Conservation (phyloP, 1,139 yeast genomes). For the Debaryomyces psychrophilus region DNA sequence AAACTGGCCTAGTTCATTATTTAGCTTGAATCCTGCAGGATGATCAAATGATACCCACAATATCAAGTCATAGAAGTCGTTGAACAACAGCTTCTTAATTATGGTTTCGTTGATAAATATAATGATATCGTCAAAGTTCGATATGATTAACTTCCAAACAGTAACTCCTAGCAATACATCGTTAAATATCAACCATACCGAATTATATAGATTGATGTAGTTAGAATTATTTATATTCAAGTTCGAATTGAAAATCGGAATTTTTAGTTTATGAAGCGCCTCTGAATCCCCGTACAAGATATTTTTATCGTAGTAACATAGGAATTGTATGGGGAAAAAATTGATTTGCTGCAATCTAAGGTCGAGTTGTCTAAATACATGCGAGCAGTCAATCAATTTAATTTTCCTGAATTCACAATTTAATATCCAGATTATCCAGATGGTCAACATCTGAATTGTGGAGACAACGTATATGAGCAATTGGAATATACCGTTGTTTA, state of each 20-base stretch:
- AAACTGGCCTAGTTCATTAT: constrained; percentile 82
- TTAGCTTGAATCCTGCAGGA: constrained; percentile 94
- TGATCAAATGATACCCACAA: constrained; percentile 76
- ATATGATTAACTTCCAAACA: constrained; percentile 52
- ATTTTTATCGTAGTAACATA: constrained; percentile 49
- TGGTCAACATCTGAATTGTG: constrained; percentile 26
- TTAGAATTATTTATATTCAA: constrained; percentile 60
- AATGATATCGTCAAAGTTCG: constrained; percentile 42
- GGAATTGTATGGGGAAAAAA: constrained; percentile 80
- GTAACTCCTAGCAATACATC: constrained; percentile 79
- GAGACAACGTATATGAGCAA: constrained; percentile 10
- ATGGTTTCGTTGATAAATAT: constrained; percentile 38
- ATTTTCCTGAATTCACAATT: constrained; percentile 26
- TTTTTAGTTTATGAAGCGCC: constrained; percentile 29
- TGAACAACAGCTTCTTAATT: constrained; percentile 34
- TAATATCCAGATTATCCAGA: constrained; percentile 26
- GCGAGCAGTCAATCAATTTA: constrained; percentile 49
- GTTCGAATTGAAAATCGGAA: constrained; percentile 43
- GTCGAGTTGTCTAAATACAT: constrained; percentile 77
- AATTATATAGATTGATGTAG: constrained; percentile 85
- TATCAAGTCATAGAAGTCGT: constrained; percentile 51
- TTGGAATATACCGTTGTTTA: neutral
- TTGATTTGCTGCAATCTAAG: constrained; percentile 75
- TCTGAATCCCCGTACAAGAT: constrained; percentile 30
- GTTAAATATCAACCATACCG: constrained; percentile 83